Evolutionary conservation across 148 eudicot genomes (phyloP), one percentile per base, ranked within the genome.

Genomic region (Vaccinium darrowii): DNA sequence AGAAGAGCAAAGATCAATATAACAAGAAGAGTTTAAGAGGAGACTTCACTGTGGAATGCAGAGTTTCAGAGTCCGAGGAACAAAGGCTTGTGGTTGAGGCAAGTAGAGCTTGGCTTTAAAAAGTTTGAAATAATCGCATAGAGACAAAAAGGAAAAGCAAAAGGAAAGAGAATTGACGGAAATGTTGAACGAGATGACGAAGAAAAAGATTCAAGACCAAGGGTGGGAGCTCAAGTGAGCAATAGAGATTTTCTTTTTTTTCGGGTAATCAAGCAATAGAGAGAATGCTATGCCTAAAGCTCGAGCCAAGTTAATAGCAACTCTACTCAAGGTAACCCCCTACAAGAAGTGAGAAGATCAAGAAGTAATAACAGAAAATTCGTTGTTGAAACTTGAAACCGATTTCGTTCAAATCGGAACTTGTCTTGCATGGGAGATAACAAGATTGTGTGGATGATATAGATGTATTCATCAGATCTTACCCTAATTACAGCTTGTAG

Each of bases 391-490:
- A 54, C 25, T 83, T 21, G 76, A 56, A 83, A 54, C 25, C 53
- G n/a, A n/a, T n/a, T 80, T 79, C 16, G 13, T 80, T 50, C 12
- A n/a, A 10, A 80, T 86, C 49, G 69, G 67, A 65, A 83, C 53
- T 13, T 75, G 54, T 54, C 36, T 80, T 73, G 49, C 69, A 80
- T 11, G 33, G 6, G 11, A 23, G 69, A 76, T 83, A 23, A 30
- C 51, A 33, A 74, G 74, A 36, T 50, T 27, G 76, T 86, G 83
- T 11, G 12, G 71, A 78, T 86, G 73, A 85, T 83, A 53, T 21
- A 23, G 58, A 27, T 23, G 65, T 63, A 73, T 39, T 50, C 63
- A 65, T 62, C 74, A 67, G 21, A 12, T 51, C 19, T 36, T 76
- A 84, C 18, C 18, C 25, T 36, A 36, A 80, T 79, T 52, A 36